Conservation (phyloP, 371 early-diverging fungal species). For the Mortierella sp. region DNA sequence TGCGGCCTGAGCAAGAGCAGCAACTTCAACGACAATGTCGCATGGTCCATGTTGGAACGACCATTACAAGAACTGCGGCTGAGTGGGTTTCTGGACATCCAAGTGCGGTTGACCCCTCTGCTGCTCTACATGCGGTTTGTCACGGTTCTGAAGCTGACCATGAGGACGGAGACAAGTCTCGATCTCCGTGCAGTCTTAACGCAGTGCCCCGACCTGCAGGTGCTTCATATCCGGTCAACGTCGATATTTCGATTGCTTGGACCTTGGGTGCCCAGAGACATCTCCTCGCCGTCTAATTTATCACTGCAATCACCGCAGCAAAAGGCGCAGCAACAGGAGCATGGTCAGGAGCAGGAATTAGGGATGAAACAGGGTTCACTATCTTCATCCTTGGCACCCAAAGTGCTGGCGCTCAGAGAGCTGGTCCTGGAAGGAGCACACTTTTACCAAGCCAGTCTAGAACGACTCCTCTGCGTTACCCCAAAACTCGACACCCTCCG, state of each 20-base stretch:
- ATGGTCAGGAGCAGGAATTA: neutral
- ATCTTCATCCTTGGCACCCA: neutral
- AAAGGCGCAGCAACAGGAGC: neutral
- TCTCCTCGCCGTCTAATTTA: neutral
- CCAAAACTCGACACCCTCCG: neutral
- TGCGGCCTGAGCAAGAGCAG: neutral
- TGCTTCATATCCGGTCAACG: neutral
- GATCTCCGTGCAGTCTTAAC: neutral
- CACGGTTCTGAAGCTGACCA: neutral
- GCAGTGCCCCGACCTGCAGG: neutral
- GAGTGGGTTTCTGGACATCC: neutral
- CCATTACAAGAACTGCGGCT: neutral
- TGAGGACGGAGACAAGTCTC: neutral
- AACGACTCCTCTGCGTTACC: neutral
- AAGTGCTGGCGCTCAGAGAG: neutral
- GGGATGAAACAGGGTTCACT: too few relatives aligned
- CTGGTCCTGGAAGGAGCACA: neutral
- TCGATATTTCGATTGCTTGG: neutral
- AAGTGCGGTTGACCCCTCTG: neutral
- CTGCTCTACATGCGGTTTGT: neutral
- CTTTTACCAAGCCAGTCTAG: neutral
- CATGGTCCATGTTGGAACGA: neutral
- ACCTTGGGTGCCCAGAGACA: neutral
- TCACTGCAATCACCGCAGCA: too few relatives aligned
- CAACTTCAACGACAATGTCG: neutral